Conservation (phyloP, 179 eudicot genomes). For the Pouteria campechiana region DNA sequence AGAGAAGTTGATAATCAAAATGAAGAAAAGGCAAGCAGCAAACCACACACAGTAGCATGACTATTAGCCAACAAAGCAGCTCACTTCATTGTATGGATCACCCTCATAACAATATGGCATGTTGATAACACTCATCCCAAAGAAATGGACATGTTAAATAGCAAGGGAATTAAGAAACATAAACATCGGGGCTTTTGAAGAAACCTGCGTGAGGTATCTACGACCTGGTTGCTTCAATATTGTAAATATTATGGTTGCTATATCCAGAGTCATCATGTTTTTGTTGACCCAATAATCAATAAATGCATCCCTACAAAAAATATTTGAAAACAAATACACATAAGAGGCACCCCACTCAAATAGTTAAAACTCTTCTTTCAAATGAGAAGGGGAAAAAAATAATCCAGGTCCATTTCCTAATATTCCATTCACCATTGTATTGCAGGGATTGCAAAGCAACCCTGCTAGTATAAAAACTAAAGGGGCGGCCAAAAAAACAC, state of each 20-base stretch:
- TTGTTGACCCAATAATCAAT: constrained; percentile 85
- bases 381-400: no score
- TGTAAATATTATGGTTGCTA: constrained; percentile 56
- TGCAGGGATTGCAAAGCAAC: no score
- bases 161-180: background rate
- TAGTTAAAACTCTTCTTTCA: no score
- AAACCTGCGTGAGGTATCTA: constrained; percentile 64
- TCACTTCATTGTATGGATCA: no score
- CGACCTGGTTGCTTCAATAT: constrained; percentile 76
- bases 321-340: no score
- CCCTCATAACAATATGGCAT: background rate
- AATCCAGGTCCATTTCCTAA: no score
- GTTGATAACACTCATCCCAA: background rate
- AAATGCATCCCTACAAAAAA: constrained; percentile 74
- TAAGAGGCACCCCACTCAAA: no score
- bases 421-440: no score
- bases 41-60: background rate
- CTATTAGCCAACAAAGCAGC: background rate
- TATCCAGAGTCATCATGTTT: constrained; percentile 73
- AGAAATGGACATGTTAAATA: background rate
- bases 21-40: background rate
- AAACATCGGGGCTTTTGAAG: background rate
- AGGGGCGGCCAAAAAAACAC: background rate
- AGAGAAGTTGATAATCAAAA: constrained; percentile 1
- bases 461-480: background rate